phyloP scores from a whole-genome alignment of 1,284 basidiomycete genomes.

The Salmacisia buchloeana region DNA sequence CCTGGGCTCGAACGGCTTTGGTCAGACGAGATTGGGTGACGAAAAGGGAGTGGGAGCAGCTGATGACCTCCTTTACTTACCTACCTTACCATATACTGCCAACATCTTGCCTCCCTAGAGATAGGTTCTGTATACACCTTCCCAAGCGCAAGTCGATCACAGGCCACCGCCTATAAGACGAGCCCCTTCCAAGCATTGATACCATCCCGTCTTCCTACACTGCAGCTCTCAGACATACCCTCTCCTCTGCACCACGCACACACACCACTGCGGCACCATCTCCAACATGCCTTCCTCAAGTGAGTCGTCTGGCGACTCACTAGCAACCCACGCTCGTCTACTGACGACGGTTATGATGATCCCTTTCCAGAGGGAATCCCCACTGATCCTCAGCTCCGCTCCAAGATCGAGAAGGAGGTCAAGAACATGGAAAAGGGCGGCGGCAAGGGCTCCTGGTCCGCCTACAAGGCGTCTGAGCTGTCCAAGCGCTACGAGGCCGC shows the following conservation, averaged over 20 bases:
- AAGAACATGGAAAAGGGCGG: conserved; percentile 52
- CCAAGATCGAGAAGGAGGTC: conserved; percentile 33
- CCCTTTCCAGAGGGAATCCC: background rate
- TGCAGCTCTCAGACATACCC: background rate
- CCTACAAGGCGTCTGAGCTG: conserved; percentile 44
- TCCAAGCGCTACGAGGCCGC: conserved; percentile 7
- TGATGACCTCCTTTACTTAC: no score
- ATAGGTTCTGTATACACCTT: no score
- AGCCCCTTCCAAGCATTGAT: background rate
- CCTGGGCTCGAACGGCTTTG: no score
- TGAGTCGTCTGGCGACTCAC: conserved; percentile 33
- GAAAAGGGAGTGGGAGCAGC: no score
- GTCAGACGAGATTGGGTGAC: no score
- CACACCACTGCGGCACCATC: no score
- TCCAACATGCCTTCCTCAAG: background rate
- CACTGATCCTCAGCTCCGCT: background rate
- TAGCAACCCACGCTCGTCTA: background rate
- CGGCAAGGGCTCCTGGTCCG: conserved; percentile 53
- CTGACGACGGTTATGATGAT: background rate
- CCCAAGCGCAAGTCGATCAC: no score
- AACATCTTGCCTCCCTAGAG: no score
- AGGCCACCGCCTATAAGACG: no score
- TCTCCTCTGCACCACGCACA: no score
- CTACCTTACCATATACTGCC: no score
- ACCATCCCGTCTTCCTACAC: background rate